Percentiles rank a stretch among this genome's conserved stretches.
Conservation (phyloP, 2,329 filamentous ascomycete genomes). For the Gnomoniopsis smithogilvyi region DNA sequence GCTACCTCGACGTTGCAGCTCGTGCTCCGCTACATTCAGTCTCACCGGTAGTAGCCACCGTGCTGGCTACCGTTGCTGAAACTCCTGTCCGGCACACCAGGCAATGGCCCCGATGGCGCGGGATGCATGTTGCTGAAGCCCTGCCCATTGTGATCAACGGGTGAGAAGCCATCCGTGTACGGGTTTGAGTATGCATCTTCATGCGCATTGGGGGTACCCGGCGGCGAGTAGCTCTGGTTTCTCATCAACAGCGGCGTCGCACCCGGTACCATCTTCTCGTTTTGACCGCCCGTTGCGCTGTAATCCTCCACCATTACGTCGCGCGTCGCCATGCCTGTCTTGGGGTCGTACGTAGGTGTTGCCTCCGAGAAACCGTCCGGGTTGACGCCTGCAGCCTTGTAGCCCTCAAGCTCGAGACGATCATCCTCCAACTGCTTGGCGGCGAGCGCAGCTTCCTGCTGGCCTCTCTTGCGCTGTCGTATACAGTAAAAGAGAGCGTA, state of each 20-base stretch:
- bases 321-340: slow-evolving; percentile 20
- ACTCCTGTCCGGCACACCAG: neutral
- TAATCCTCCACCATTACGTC: slow-evolving; percentile 2
- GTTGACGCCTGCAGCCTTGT: slow-evolving; percentile 44
- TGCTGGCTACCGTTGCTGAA: neutral
- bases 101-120: neutral
- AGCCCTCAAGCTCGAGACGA: slow-evolving; percentile 48
- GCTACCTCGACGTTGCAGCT: too few species aligned
- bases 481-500: slow-evolving; percentile 51
- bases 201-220: slow-evolving; percentile 14
- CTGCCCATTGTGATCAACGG: slow-evolving; percentile 3
- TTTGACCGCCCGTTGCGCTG: neutral
- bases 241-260: slow-evolving; percentile 7
- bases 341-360: slow-evolving; percentile 35
- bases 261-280: slow-evolving; percentile 9
- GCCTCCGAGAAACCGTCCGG: slow-evolving; percentile 41
- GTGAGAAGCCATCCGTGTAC: slow-evolving; percentile 16
- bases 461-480: slow-evolving; percentile 51
- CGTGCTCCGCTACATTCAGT: neutral
- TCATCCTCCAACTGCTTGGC: slow-evolving; percentile 43
- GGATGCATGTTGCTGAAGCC: slow-evolving; percentile 1
- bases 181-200: slow-evolving; percentile 8
- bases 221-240: slow-evolving; percentile 8
- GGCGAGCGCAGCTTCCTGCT: slow-evolving; percentile 46
- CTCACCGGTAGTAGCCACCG: neutral